A percentile compares a stretch with the other conserved stretches of the same genome.
phyloP scores from a whole-genome alignment of 345 rosid species.

The Bruguiera sexangula region DNA sequence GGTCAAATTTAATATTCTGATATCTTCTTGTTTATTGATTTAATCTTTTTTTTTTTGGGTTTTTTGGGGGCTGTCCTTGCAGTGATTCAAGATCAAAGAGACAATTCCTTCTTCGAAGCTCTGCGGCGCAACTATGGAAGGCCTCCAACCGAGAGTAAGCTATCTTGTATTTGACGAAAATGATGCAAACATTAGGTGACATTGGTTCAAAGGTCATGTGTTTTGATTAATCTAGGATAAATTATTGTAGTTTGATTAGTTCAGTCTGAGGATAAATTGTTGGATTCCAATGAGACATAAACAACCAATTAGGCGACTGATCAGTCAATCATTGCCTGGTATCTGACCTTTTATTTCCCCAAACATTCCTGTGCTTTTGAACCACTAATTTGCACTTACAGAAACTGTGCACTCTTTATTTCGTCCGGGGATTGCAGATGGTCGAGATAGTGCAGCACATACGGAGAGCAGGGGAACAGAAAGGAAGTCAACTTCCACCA shows the following conservation, averaged over 20 bases:
- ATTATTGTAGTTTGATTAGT: not conserved
- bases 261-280: not conserved
- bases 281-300: not conserved
- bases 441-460: conserved; percentile 17
- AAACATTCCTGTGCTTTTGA: too few relatives aligned
- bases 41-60: not conserved
- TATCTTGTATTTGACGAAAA: not conserved
- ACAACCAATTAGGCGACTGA: not conserved
- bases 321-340: not conserved
- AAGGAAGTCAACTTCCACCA: conserved; percentile 33
- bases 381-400: too few relatives aligned
- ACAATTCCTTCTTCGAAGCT: conserved; percentile 35
- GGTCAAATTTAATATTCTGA: not conserved
- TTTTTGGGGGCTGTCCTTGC: not conserved
- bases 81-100: conserved; percentile 57
- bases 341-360: too few relatives aligned
- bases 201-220: not conserved
- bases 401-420: too few relatives aligned
- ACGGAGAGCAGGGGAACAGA: conserved; percentile 24
- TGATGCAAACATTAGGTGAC: not conserved
- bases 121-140: conserved; percentile 43
- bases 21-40: conserved; percentile 1
- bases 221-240: not conserved
- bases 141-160: conserved; percentile 41
- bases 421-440: conserved; percentile 12